These are phyloP conservation scores for Globisporangium emineosum DNA, from an alignment of 352 stramenopile genomes.

Conservation along the genomic window DNA sequence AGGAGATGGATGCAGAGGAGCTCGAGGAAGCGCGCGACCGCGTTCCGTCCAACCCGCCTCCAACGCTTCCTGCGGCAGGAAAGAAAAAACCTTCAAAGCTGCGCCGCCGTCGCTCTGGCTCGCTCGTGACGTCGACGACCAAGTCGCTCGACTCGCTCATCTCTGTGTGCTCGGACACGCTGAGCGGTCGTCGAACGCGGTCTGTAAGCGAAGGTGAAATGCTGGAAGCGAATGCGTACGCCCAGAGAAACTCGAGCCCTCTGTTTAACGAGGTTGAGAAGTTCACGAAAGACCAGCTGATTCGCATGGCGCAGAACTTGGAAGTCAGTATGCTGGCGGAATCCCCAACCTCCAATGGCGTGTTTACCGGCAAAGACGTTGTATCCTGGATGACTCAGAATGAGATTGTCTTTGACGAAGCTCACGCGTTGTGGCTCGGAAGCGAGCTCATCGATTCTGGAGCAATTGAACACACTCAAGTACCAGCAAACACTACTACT, in stretches of 20 bases:
- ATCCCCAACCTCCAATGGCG: constrained; percentile 33
- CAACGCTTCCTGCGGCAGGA: constrained; percentile 20
- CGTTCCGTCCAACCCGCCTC: constrained; percentile 52
- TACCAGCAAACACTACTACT: constrained; percentile 3
- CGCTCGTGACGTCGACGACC: constrained; percentile 53
- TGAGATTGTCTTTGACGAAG: constrained; percentile 68
- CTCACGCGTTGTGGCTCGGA: constrained; percentile 73
- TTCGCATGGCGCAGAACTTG: constrained; percentile 76
- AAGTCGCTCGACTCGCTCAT: constrained; percentile 76
- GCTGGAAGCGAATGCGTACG: constrained; percentile 17
- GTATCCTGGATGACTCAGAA: constrained; percentile 78
- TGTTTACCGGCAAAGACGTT: constrained; percentile 62
- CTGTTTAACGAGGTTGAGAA: constrained; percentile 68
- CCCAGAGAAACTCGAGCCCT: constrained; percentile 22
- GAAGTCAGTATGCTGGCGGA: constrained; percentile 50
- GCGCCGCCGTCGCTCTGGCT: constrained; percentile 49
- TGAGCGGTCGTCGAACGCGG: constrained; percentile 43
- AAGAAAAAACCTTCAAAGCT: constrained; percentile 34
- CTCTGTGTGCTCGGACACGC: constrained; percentile 46
- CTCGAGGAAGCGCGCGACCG: constrained; percentile 49
- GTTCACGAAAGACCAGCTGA: constrained; percentile 71
- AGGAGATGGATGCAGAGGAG: constrained; percentile 28
- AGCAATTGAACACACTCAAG: constrained; percentile 31
- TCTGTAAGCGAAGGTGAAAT: constrained; percentile 59
- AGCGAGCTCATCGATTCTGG: constrained; percentile 62